Conservation (phyloP, 345 rosid species). For the Lagerstroemia speciosa region DNA sequence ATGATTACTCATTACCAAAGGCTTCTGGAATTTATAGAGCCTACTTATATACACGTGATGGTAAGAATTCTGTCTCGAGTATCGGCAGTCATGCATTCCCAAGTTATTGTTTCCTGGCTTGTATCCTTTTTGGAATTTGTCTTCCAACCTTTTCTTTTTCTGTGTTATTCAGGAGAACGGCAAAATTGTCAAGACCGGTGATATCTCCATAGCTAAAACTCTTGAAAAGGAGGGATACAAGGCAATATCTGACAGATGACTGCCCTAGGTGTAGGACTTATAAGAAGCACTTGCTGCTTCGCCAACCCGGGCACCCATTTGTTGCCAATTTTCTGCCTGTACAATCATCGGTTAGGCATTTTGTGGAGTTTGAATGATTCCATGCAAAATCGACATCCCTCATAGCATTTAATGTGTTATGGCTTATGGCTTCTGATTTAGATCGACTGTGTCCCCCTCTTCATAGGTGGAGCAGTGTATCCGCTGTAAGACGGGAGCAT, state of each 20-base stretch:
- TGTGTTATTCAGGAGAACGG: slow-evolving; percentile 60
- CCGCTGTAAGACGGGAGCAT: no score
- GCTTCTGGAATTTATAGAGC: slow-evolving; percentile 70
- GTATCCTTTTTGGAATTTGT: background rate
- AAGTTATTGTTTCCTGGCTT: background rate
- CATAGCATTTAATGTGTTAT: background rate
- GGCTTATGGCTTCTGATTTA: background rate
- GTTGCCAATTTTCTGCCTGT: background rate
- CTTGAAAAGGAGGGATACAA: slow-evolving; percentile 86
- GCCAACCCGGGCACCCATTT: no score
- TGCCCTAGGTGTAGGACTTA: background rate
- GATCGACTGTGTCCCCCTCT: background rate
- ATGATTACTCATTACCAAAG: slow-evolving; percentile 91
- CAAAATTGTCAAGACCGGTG: slow-evolving; percentile 79
- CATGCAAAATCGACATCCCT: background rate
- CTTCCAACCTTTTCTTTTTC: slow-evolving; percentile 2
- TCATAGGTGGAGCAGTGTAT: background rate
- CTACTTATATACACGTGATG: slow-evolving; percentile 75
- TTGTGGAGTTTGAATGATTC: background rate
- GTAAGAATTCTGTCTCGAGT: slow-evolving; percentile 28
- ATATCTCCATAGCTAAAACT: slow-evolving; percentile 50
- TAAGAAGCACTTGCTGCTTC: background rate
- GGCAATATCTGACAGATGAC: slow-evolving; percentile 42
- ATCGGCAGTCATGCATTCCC: background rate
- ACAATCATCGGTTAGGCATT: background rate